Base-by-base conservation (phyloP, 805 yeast genomes). In the Teunomyces stri region DNA sequence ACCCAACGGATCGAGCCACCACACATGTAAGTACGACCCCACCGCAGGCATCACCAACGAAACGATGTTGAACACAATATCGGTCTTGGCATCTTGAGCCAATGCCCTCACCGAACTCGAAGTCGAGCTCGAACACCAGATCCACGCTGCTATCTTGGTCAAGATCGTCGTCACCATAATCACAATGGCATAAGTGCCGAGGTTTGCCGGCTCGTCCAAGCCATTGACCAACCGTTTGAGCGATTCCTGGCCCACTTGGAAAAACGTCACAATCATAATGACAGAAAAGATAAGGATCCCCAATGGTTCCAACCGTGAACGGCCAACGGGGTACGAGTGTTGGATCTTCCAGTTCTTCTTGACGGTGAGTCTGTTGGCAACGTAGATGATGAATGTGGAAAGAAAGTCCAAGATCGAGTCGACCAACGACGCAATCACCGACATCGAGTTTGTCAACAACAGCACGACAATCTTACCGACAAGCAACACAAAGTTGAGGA, bases 81-180 rank as follows among this genome's bases (percentile, higher is more conserved):
- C 95, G 0, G 91, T 87, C 64, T 76, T 72, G 0, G 94, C 94
- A 65, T 87, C 95, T 62, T 86, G 92, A 1, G 91, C 88, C 46
- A 87, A 68, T 0, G 95, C 95, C 58, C 82, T 85, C 2, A 87
- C 84, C 0, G 90, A 81, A 13, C 85, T 78, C 12, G 89, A 83
- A 13, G 74, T 66, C 50, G 85, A 76, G 11, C 70, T 65, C 34
- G 76, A 68, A 59, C 92, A 87, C 80, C 87, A 79, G 10, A 78
- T 25, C 74, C 80, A 87, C 55, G 89, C 82, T 1, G 70, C 74
- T 5, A 82, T 54, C 58, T 87, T 87, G 25, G 79, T 70, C 3
- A 78, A 56, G 15, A 87, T 81, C 0, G 95, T 87, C 13, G 76
- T 46, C 0, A 72, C 43, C 94, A 87, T 87, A 48, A 87, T 84